Evolutionary conservation across 306 rosid genomes (phyloP), one percentile per base, ranked within the genome.

Genomic region (Lathyrus tuberosus): DNA sequence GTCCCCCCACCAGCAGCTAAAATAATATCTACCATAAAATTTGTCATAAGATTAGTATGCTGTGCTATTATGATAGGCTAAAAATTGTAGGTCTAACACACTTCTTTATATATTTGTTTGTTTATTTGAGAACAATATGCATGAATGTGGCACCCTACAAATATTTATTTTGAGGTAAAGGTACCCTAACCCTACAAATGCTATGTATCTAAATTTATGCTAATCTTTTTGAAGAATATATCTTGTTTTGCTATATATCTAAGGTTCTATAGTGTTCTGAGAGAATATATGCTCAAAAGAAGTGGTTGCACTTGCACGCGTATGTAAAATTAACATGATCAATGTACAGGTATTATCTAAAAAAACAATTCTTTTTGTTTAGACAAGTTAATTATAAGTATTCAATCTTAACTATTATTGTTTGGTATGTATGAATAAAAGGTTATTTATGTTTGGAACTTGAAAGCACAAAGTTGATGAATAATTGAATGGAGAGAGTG

Each of bases 211-310:
- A 6, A 33, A 33, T 33, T 33, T 33, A 6, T 6, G 38, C 35
- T 7, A 31, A 31, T 31, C 35, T 31, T 31, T 5, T 31, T 31
- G 35, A 31, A 5, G 48, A 40, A 61, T 61, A 61, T 61, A 33
- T 60, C 18, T 53, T 53, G 60, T 53, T 15, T 53, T 22, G 31
- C 31, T 22, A 53, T 52, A 52, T 20, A 56, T 26, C 62, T 28
- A 56, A 26, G 10, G 30, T 28, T 56, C 14, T 26, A 1, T 2
- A 56, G 26, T 54, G 33, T 54, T 22, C 1, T 54, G 2, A 3
- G 58, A 51, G 58, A 54, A 54, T 54, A 54, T 54, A 54, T 54
- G 3, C 33, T 14, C 3, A 15, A 1, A 47, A 1, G 48, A 6
- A 16, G 54, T 48, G 24, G 24, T n/a, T n/a, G n/a, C n/a, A n/a